These are phyloP conservation scores for Globisporangium echinulatum DNA, from an alignment of 352 stramenopile genomes.

Conservation along the genomic window DNA sequence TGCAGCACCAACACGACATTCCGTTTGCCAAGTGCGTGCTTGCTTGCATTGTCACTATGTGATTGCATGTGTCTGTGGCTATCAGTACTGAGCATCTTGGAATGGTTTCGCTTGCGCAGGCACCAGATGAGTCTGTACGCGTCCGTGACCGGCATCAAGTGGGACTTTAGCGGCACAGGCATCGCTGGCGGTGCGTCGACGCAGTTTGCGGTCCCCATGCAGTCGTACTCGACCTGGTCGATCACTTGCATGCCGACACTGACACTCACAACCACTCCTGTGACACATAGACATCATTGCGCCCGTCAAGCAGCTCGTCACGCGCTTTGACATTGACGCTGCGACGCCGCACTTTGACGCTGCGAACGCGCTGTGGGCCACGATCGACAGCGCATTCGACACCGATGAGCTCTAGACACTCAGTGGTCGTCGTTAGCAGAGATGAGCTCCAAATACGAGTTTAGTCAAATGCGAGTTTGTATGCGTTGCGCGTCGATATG, in stretches of 20 bases:
- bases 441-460: no score
- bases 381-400: slow-evolving; percentile 62
- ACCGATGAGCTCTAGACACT: slow-evolving; percentile 23
- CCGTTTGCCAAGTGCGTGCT: slow-evolving; percentile 51
- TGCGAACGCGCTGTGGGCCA: slow-evolving; percentile 61
- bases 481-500: no score
- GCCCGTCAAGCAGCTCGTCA: slow-evolving; percentile 43
- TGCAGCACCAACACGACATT: slow-evolving; percentile 65
- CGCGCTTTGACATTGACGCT: slow-evolving; percentile 51
- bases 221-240: no score
- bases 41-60: neutral
- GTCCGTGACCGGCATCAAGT: slow-evolving; percentile 73
- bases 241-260: neutral
- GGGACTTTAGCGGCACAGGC: slow-evolving; percentile 48
- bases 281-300: slow-evolving; percentile 48
- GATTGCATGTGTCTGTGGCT: no score
- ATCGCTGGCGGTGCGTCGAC: slow-evolving; percentile 35
- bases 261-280: neutral
- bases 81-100: neutral
- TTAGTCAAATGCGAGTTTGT: no score
- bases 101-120: slow-evolving; percentile 14
- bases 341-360: slow-evolving; percentile 44
- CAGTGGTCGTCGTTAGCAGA: no score
- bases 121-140: slow-evolving; percentile 77
- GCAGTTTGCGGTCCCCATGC: no score